phyloP scores from a whole-genome alignment of 495 filamentous ascomycete genomes.

The Lophiotrema nucula region DNA sequence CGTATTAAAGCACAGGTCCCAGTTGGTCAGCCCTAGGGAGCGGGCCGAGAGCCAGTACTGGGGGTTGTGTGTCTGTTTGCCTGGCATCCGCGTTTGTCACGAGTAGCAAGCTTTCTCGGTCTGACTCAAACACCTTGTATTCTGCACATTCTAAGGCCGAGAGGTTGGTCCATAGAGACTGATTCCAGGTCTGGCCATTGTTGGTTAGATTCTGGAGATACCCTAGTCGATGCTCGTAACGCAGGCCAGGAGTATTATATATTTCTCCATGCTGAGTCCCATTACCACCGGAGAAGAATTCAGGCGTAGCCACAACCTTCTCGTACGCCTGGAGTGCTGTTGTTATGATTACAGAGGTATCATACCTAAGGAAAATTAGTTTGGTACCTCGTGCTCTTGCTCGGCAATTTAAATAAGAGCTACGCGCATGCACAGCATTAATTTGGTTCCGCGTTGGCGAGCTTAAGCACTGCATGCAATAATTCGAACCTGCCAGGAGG shows the following conservation, averaged over 20 bases:
- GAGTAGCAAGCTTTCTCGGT: background rate
- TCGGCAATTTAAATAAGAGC: constrained; percentile 5
- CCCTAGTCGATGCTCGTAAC: background rate
- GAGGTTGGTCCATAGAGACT: constrained; percentile 1
- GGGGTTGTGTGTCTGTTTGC: background rate
- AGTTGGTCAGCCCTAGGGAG: background rate
- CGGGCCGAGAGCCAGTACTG: background rate
- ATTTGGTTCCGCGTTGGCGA: constrained; percentile 9
- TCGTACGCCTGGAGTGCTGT: background rate
- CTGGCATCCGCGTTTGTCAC: background rate
- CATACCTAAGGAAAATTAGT: constrained; percentile 3
- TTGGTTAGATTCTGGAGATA: background rate
- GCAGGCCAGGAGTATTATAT: background rate
- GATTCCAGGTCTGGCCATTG: background rate
- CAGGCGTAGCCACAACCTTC: background rate
- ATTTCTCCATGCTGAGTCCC: background rate
- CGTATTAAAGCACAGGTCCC: background rate
- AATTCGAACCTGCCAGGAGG: constrained; percentile 8
- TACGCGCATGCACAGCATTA: constrained; percentile 9
- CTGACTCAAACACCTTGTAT: background rate
- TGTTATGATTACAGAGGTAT: background rate
- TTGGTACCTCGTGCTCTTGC: background rate
- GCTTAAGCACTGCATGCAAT: constrained; percentile 11
- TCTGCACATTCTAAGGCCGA: constrained; percentile 3
- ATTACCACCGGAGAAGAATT: background rate